These are phyloP conservation scores for Bryoerythrophyllum caledonicum DNA, from an alignment of 225 moss, liverwort and hornwort genomes.

Conservation along the genomic window DNA sequence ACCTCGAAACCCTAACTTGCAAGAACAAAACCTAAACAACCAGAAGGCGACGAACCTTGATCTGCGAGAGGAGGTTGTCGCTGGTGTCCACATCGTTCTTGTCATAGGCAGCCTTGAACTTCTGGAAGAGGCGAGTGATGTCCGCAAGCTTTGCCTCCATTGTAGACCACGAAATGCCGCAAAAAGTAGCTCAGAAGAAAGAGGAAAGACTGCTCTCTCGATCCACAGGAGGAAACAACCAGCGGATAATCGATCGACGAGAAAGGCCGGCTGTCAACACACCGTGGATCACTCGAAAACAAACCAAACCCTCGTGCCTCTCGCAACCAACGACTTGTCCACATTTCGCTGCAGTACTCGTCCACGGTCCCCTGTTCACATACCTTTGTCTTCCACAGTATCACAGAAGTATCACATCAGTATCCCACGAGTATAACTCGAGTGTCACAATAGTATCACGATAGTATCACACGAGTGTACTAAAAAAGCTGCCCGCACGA, in stretches of 20 bases:
- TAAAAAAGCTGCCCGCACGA: too few relatives aligned
- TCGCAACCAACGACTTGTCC: not conserved
- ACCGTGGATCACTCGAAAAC: not conserved
- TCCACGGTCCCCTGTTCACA: not conserved
- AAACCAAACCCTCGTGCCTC: not conserved
- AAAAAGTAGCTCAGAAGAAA: not conserved
- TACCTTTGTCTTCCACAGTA: not conserved
- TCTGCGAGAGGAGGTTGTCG: constrained; percentile 47
- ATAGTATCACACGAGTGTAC: too few relatives aligned
- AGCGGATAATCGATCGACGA: not conserved
- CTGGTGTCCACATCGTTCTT: constrained; percentile 54
- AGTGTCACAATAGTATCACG: too few relatives aligned
- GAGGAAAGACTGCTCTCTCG: not conserved
- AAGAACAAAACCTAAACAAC: not conserved
- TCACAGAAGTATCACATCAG: too few relatives aligned
- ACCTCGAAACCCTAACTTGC: constrained; percentile 29
- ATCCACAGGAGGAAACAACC: not conserved
- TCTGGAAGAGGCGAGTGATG: constrained; percentile 53
- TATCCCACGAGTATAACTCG: too few relatives aligned
- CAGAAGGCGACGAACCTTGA: constrained; percentile 49
- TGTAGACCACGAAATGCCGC: not conserved
- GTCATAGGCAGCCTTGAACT: constrained; percentile 48
- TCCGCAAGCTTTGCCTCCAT: constrained; percentile 61
- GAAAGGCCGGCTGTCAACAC: not conserved
- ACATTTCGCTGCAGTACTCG: not conserved